Evolutionary conservation across 108 stramenopile genomes (phyloP).

Genomic region (Chaetoceros muelleri): DNA sequence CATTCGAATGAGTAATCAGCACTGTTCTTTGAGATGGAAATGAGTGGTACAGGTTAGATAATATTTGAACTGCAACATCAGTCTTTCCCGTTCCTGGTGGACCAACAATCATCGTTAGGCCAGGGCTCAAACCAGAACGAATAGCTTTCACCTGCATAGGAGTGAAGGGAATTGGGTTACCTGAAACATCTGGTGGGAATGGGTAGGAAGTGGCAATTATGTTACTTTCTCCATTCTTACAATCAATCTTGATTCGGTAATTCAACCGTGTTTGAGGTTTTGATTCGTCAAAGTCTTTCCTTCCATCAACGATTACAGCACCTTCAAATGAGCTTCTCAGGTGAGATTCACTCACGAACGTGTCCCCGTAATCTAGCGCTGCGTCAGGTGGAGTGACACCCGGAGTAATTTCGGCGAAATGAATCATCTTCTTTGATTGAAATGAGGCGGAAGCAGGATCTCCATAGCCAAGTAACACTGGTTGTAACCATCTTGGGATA

Average conservation of each 20-base stretch:
- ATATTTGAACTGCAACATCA: slow-evolving; percentile 94
- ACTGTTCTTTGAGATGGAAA: slow-evolving; percentile 90
- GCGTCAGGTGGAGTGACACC: slow-evolving; percentile 58
- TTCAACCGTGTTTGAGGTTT: slow-evolving; percentile 21
- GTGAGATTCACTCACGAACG: slow-evolving; percentile 71
- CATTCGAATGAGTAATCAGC: slow-evolving; percentile 96
- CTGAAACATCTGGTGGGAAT: slow-evolving; percentile 22
- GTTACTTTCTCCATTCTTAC: slow-evolving; percentile 7
- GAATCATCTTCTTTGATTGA: slow-evolving; percentile 45
- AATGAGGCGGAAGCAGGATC: slow-evolving; percentile 73
- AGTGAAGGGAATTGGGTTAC: slow-evolving; percentile 91
- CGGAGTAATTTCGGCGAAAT: slow-evolving; percentile 57
- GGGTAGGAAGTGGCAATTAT: slow-evolving; percentile 43
- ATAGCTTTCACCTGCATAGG: slow-evolving; percentile 93
- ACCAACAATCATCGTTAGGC: slow-evolving; percentile 90
- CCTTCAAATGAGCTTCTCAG: slow-evolving; percentile 56
- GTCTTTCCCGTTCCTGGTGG: slow-evolving; percentile 93
- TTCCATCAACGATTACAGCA: slow-evolving; percentile 30
- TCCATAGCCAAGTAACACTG: slow-evolving; percentile 79
- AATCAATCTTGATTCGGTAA: slow-evolving; percentile 45
- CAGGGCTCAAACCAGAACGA: slow-evolving; percentile 86
- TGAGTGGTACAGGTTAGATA: slow-evolving; percentile 88
- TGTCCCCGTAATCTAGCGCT: slow-evolving; percentile 84
- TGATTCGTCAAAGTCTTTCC: slow-evolving; percentile 6
- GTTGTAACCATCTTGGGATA: slow-evolving; percentile 87